Evolutionary conservation across 2,329 filamentous ascomycete species (phyloP), one percentile per base, ranked within the genome.

Genomic region (Aspergillus sp.): DNA sequence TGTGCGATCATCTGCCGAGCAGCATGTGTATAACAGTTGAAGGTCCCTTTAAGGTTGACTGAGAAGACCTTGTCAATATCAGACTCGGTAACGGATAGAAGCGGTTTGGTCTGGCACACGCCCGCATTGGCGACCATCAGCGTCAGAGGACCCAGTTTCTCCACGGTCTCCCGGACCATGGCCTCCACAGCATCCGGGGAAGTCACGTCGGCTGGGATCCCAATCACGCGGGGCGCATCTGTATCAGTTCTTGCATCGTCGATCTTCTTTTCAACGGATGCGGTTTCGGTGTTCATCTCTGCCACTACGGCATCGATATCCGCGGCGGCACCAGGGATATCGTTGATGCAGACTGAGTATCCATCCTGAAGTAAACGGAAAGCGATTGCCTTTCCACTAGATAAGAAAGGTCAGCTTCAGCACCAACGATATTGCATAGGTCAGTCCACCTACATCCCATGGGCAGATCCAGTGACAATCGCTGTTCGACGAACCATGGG

Each of bases 261-360:
- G 19, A 19, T 19, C 19, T 19, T 19, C 19, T 19, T 19, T 19
- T 19, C 19, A 19, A 19, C 6, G 34, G 28, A 42, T 29, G 33
- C 1, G 9, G 41, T 36, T n/a, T 30, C 48, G 6, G 46, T 35
- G 44, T 57, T 59, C 41, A 58, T 47, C 12, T 56, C 56, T 19
- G 48, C 36, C 2, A 58, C 54, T 5, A 75, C 70, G 26, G 75
- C 70, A 44, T 81, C 73, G 49, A 78, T 76, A 1, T 68, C 73
- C 3, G 71, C 53, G 43, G 73, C 63, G 52, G 82, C 79, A 9
- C 74, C 68, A 29, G 69, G 52, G 10, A 85, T 67, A 53, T 85
- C 82, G 58, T 83, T 85, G 52, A 86, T 69, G 57, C 79, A 82
- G 43, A 86, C 70, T 53, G 80, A 73, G 65, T 85, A 86, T 45